phyloP scores from a whole-genome alignment of 1,284 basidiomycete genomes.

The Sanghuangporus sanghuang region DNA sequence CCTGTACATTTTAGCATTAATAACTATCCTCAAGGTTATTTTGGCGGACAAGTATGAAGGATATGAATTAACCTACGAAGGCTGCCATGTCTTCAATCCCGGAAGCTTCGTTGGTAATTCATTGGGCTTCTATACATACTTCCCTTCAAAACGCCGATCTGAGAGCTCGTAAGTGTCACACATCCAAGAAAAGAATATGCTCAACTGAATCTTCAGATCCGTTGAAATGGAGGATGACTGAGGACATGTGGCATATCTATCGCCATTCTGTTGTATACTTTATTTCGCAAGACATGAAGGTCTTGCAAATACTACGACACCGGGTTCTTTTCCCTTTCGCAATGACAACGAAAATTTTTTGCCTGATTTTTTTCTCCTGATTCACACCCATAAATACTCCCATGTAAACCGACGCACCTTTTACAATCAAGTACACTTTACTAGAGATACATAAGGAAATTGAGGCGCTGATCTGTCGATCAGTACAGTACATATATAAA shows the following conservation, averaged over 20 bases:
- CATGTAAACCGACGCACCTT: too few relatives aligned
- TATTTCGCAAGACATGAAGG: too few relatives aligned
- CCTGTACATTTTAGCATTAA: constrained; percentile 12
- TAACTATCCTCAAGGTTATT: constrained; percentile 56
- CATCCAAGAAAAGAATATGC: background rate
- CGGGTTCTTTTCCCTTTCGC: too few relatives aligned
- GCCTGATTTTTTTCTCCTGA: too few relatives aligned
- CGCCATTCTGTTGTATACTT: too few relatives aligned
- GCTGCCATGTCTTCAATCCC: constrained; percentile 98
- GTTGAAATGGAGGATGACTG: constrained; percentile 11
- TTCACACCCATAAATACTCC: too few relatives aligned
- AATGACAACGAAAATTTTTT: too few relatives aligned
- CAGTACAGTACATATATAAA: too few relatives aligned
- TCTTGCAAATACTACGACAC: too few relatives aligned
- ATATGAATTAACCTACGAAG: constrained; percentile 95
- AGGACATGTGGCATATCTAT: background rate
- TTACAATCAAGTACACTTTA: too few relatives aligned
- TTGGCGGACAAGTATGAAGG: constrained; percentile 96
- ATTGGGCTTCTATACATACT: constrained; percentile 85
- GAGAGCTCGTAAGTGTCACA: constrained; percentile 60
- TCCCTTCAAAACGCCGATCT: constrained; percentile 70
- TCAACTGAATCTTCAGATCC: background rate
- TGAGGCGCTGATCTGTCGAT: too few relatives aligned
- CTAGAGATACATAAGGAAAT: too few relatives aligned
- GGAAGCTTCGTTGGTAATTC: constrained; percentile 81